Base-by-base conservation (phyloP, 441 rosid species). In the Erodium texanum region DNA sequence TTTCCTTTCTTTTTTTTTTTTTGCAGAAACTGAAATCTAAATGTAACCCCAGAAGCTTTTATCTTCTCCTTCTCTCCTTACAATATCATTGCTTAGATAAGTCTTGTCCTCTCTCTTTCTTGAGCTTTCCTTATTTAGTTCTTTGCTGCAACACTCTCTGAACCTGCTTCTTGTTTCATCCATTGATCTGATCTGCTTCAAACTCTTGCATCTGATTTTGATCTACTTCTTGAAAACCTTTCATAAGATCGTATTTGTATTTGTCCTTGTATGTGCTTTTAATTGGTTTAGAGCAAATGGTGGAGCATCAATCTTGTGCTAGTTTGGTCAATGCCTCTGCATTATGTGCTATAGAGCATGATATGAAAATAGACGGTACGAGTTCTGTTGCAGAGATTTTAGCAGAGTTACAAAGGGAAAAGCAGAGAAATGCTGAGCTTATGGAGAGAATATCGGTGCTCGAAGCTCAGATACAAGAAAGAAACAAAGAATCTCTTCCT, bases 381-480 rank as follows among this genome's bases (percentile, higher is more conserved):
- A 74, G 62, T 70, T 41, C 66, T 50, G 45, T 78, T 64, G 80
- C 85, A 38, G 78, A 80, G 77, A 77, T 85, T 52, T 78, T 78
- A 48, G 80, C 79, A 9, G 84, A 86, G 75, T 75, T 86, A 56
- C 76, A 77, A 58, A 77, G 77, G 54, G 87, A 86, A 73, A 84
- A 79, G 65, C 80, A 71, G 48, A 86, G 79, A 73, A 86, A 86
- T 74, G 78, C 80, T 0, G 74, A 76, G 70, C 85, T 86, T 36
- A 50, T 74, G 83, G 75, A 83, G 77, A 83, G 83, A 75, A 81
- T 86, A 76, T 81, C 84, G 58, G 70, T 68, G 3, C 87, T 86
- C 56, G 87, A 86, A 77, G 82, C 87, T 64, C 82, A 75, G 64
- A 74, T 79, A 63, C 80, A 79, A 62, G 78, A 68, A 54, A 76